Conservation (phyloP, 352 stramenopile species). For the Phytophthora tentaculata region DNA sequence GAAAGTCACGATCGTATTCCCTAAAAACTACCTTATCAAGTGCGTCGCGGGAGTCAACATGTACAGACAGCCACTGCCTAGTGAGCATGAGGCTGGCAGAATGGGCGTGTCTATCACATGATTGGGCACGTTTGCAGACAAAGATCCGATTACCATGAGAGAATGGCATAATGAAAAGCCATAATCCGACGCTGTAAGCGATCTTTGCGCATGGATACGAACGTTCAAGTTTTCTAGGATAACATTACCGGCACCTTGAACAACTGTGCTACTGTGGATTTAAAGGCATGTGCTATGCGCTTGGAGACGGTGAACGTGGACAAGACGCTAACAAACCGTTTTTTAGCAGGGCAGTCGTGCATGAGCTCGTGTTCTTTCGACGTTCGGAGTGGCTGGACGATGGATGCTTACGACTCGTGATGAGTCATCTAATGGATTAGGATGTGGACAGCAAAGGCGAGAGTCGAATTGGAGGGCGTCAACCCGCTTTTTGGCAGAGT, state of each 20-base stretch:
- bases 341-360: not conserved
- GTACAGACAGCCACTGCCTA: not conserved
- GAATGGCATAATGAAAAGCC: not conserved
- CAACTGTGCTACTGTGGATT: not conserved
- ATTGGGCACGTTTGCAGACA: not conserved
- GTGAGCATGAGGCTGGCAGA: not conserved
- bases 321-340: not conserved
- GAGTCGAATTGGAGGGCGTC: not conserved
- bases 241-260: not conserved
- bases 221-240: not conserved
- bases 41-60: not conserved
- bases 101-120: not conserved
- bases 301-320: not conserved
- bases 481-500: not conserved
- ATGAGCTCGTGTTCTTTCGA: not conserved
- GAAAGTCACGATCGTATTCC: not conserved
- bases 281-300: not conserved
- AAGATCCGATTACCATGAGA: not conserved
- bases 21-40: not conserved
- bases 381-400: not conserved
- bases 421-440: not conserved
- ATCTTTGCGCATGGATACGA: not conserved
- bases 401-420: not conserved
- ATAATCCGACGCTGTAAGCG: not conserved
- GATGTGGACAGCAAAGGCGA: not conserved